phyloP scores from a whole-genome alignment of 2,329 filamentous ascomycete species.

The Aspergillus sojae region DNA sequence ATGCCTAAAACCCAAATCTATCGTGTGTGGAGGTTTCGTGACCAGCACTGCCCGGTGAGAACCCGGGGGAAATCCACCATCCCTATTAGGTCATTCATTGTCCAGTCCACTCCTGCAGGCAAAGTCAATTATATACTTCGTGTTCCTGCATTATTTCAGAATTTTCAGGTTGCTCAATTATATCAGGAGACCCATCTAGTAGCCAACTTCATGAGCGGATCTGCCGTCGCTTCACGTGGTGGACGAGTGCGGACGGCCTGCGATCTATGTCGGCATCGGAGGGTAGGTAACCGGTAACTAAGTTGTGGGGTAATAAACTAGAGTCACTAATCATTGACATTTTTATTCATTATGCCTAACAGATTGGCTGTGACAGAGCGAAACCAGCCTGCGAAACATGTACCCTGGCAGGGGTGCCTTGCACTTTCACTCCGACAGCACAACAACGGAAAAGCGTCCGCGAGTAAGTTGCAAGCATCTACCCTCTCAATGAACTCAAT shows the following conservation, averaged over 20 bases:
- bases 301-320: background rate
- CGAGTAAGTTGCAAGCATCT: slow-evolving; percentile 17
- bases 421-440: slow-evolving; percentile 22
- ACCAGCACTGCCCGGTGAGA: background rate
- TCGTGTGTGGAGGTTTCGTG: background rate
- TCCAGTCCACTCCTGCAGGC: background rate
- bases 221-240: slow-evolving; percentile 7
- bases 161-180: background rate
- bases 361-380: slow-evolving; percentile 31
- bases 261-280: slow-evolving; percentile 26
- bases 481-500: background rate
- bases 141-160: background rate
- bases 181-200: background rate
- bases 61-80: background rate
- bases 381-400: slow-evolving; percentile 30
- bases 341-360: background rate
- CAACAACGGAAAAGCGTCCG: slow-evolving; percentile 21
- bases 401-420: slow-evolving; percentile 20
- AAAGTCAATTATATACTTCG: background rate
- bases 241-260: slow-evolving; percentile 22
- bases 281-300: slow-evolving; percentile 15
- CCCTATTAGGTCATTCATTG: background rate
- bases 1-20: background rate
- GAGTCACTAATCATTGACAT: background rate
- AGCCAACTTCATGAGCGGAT: slow-evolving; percentile 3